Evolutionary conservation across 495 filamentous ascomycete genomes (phyloP), one percentile per base, ranked within the genome.

Genomic region (Thermochaetoides thermophila): DNA sequence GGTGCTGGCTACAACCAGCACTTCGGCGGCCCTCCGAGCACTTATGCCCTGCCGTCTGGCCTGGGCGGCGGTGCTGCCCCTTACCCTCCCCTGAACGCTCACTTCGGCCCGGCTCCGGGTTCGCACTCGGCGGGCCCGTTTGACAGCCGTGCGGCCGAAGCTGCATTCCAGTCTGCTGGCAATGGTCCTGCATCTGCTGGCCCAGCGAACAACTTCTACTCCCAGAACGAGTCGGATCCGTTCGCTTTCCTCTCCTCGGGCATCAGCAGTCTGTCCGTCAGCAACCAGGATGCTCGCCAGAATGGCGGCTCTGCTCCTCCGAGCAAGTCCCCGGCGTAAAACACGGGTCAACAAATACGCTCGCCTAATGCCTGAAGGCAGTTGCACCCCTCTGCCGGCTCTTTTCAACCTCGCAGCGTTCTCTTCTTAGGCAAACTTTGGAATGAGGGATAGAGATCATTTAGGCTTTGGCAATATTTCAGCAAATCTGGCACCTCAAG

Each of bases 91-190:
- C 71, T 93, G 55, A 81, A 84, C 51, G 78, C 78, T 20, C 78
- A 79, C 46, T 71, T 80, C 18, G 79, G 78, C 28, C 73, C 74
- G 17, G 63, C 62, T 17, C 78, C 77, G 5, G 73, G 78, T 31
- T 73, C 78, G 18, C 81, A 83, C 52, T 89, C 85, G 31, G 78
- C 80, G 26, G 78, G 82, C 21, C 81, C 85, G 1, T 96, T 97
- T 46, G 86, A 92, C 50, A 91, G 86, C 60, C 81, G 89, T 20
- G 81, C 83, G 27, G 78, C 82, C 19, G 86, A 94, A 63, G 82
- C 83, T 11, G 86, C 85, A 13, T 94, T 94, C 61, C 76, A 80
- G 35, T 82, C 81, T 13, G 86, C 83, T 20, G 75, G 78, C 47
- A 84, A 80, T 49, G 76, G 73, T 25, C 73, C 74, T 23, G 69